These are phyloP conservation scores for Mimosa pudica DNA, from an alignment of 306 rosid species.

Conservation along the genomic window DNA sequence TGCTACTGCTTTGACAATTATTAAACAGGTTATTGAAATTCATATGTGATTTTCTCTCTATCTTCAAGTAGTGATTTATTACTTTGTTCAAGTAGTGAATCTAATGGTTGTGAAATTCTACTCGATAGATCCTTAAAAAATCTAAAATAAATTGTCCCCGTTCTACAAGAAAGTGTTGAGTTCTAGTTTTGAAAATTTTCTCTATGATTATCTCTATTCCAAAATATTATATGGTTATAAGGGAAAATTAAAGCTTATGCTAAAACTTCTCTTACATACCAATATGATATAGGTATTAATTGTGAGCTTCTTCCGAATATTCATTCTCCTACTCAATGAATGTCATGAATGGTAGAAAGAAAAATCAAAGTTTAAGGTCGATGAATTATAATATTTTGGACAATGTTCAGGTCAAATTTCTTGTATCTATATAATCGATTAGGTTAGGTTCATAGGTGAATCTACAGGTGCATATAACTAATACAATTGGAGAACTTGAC, in stretches of 20 bases:
- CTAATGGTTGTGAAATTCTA: background rate
- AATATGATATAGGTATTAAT: background rate
- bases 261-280: background rate
- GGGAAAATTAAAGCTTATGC: background rate
- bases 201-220: background rate
- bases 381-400: background rate
- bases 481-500: background rate
- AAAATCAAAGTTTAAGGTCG: background rate
- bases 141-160: background rate
- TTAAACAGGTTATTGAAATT: constrained; percentile 69
- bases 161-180: background rate
- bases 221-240: background rate
- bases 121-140: background rate
- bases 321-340: constrained; percentile 50
- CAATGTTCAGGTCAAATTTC: too few species aligned
- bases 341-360: background rate
- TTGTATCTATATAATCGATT: background rate
- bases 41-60: constrained; percentile 8
- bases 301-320: constrained; percentile 23
- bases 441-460: background rate
- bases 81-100: constrained; percentile 1
- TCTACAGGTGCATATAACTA: background rate
- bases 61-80: constrained; percentile 23
- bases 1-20: constrained; percentile 73
- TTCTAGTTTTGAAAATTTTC: background rate